These are phyloP conservation scores for Radiomyces spectabilis DNA, from an alignment of 192 early-diverging fungal genomes.

Conservation along the genomic window DNA sequence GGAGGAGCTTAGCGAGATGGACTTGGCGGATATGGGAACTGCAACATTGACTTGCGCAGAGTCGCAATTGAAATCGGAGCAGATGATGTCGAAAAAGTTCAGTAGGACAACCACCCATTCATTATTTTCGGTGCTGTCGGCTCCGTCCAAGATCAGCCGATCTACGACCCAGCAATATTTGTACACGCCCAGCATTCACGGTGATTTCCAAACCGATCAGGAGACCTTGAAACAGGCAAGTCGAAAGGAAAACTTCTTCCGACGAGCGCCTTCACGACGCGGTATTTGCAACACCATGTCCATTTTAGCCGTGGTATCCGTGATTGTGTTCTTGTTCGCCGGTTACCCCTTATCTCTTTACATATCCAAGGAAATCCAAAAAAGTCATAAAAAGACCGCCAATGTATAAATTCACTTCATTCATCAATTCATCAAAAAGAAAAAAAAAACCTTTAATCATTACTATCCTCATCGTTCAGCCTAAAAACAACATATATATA, in stretches of 20 bases:
- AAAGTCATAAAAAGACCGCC: too few species aligned
- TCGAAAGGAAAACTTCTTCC: not conserved
- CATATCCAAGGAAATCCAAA: constrained; percentile 6
- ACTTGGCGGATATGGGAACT: too few species aligned
- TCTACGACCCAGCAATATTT: constrained; percentile 12
- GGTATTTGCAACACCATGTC: constrained; percentile 16
- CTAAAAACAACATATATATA: too few species aligned
- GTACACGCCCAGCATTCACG: not conserved
- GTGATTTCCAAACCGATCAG: not conserved
- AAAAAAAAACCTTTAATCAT: too few species aligned
- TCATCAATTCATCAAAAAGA: not conserved
- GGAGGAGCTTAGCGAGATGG: too few species aligned
- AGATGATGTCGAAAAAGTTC: not conserved
- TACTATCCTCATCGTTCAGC: too few species aligned
- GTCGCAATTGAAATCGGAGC: not conserved
- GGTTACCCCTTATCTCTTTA: constrained; percentile 14
- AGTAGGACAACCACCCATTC: not conserved
- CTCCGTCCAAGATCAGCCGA: constrained; percentile 9
- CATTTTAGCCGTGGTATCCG: constrained; percentile 2
- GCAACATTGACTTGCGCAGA: too few species aligned
- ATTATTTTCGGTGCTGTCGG: constrained; percentile 3
- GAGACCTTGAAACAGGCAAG: not conserved
- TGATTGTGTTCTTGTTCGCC: constrained; percentile 17
- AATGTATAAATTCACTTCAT: too few species aligned
- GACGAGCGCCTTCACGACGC: not conserved